phyloP scores from a whole-genome alignment of 2,329 filamentous ascomycete species.

The Diaporthe sp. region DNA sequence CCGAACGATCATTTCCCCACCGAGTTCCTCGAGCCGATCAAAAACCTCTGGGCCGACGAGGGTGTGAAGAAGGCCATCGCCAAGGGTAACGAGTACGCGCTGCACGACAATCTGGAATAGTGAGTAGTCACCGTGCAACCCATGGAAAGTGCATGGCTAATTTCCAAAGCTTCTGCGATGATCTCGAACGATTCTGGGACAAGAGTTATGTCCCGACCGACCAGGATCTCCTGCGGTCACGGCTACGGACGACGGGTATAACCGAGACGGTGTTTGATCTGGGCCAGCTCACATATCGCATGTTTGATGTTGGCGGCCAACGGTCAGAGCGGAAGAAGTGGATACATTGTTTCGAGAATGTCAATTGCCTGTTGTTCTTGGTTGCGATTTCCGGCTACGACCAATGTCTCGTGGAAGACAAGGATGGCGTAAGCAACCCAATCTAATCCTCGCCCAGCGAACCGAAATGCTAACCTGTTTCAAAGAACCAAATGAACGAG shows the following conservation, averaged over 20 bases:
- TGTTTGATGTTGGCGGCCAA: constrained; percentile 96
- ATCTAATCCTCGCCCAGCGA: not conserved
- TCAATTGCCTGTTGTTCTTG: constrained; percentile 91
- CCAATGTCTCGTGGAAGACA: constrained; percentile 95
- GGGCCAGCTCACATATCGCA: constrained; percentile 92
- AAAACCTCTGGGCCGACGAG: constrained; percentile 84
- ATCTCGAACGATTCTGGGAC: constrained; percentile 81
- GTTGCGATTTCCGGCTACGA: constrained; percentile 97
- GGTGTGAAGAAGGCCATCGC: constrained; percentile 90
- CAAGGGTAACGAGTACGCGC: constrained; percentile 95
- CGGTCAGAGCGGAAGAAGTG: constrained; percentile 96
- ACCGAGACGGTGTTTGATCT: constrained; percentile 95
- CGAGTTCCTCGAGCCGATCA: constrained; percentile 86
- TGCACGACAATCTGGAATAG: constrained; percentile 97
- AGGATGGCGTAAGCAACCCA: constrained; percentile 83
- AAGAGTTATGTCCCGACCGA: constrained; percentile 89
- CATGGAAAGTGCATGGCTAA: not conserved
- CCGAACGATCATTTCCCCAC: constrained; percentile 84
- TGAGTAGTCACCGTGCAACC: constrained; percentile 62
- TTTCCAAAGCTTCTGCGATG: constrained; percentile 80
- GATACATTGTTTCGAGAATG: constrained; percentile 97
- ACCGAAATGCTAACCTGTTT: constrained; percentile 45
- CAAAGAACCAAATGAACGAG: constrained; percentile 91
- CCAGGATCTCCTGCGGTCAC: constrained; percentile 92
- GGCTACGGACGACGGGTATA: constrained; percentile 93